Evolutionary conservation across 768 basidiomycete genomes (phyloP).

Genomic region (Boletus tylopilopsis): DNA sequence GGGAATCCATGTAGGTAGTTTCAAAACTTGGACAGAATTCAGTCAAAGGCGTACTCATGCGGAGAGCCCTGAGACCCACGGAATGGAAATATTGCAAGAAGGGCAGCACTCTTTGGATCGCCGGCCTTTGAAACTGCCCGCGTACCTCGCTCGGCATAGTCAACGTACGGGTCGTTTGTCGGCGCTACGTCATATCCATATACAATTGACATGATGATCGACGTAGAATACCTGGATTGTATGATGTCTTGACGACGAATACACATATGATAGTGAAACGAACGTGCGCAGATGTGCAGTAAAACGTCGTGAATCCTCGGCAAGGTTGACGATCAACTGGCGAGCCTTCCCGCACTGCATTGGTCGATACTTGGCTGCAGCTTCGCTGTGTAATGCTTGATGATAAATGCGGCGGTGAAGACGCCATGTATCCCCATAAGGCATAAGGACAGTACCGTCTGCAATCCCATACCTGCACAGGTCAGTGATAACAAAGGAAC

Average conservation of each 20-base stretch:
- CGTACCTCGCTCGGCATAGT: conserved; percentile 15
- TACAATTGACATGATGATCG: conserved; percentile 26
- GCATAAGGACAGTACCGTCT: conserved; percentile 32
- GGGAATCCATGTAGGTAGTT: conserved; percentile 26
- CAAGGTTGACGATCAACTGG: conserved; percentile 32
- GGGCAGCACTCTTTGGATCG: conserved; percentile 18
- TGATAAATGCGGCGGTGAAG: conserved; percentile 32
- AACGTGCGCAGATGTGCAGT: conserved; percentile 23
- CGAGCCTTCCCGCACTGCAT: conserved; percentile 33
- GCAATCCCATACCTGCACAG: conserved; percentile 30
- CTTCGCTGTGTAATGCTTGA: conserved; percentile 31
- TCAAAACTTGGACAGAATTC: conserved; percentile 15
- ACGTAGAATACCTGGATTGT: conserved; percentile 23
- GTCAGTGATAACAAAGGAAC: neutral
- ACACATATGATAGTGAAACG: conserved; percentile 3
- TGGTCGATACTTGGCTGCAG: conserved; percentile 26
- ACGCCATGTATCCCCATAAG: conserved; percentile 40
- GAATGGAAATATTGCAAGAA: conserved; percentile 25
- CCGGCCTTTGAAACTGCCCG: conserved; percentile 14
- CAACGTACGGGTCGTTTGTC: conserved; percentile 21
- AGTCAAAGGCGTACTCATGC: neutral
- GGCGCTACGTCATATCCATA: conserved; percentile 23
- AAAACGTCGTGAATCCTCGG: conserved; percentile 25
- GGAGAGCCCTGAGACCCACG: conserved; percentile 19
- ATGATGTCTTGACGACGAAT: neutral